Evolutionary conservation across 176 grass and related monocot genomes (phyloP).

Genomic region (Triticum urartu): DNA sequence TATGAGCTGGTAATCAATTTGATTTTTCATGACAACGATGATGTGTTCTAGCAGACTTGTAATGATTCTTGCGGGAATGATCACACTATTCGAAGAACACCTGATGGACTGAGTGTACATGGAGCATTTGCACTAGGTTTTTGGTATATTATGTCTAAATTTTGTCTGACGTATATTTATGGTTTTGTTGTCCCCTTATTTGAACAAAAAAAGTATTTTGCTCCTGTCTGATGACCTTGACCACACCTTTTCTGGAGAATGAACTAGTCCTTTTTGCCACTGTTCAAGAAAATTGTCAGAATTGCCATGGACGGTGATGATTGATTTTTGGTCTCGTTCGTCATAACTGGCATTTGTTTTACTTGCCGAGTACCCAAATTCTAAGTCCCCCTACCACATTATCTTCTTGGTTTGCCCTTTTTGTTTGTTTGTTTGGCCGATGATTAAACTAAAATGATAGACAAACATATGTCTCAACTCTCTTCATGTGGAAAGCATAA

Average conservation of each 20-base stretch:
- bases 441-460: background rate
- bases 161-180: background rate
- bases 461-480: background rate
- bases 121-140: background rate
- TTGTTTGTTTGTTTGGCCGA: background rate
- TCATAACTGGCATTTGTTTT: background rate
- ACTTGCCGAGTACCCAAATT: background rate
- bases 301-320: background rate
- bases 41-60: constrained; percentile 60
- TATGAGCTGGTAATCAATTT: background rate
- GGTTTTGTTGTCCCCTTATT: background rate
- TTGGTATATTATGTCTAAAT: background rate
- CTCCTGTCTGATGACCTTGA: background rate
- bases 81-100: constrained; percentile 58
- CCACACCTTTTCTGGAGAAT: background rate
- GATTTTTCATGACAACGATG: constrained; percentile 14
- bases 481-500: background rate
- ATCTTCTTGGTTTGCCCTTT: background rate
- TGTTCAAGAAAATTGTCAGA: too few relatives aligned
- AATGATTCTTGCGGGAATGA: constrained; percentile 81
- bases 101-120: constrained; percentile 56
- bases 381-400: background rate
- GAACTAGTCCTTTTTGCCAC: too few relatives aligned
- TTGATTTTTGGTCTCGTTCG: background rate
- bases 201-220: background rate